Evolutionary conservation across 106 monocot genomes (phyloP), one percentile per base, ranked within the genome.

Genomic region (Dendrobium nobile): DNA sequence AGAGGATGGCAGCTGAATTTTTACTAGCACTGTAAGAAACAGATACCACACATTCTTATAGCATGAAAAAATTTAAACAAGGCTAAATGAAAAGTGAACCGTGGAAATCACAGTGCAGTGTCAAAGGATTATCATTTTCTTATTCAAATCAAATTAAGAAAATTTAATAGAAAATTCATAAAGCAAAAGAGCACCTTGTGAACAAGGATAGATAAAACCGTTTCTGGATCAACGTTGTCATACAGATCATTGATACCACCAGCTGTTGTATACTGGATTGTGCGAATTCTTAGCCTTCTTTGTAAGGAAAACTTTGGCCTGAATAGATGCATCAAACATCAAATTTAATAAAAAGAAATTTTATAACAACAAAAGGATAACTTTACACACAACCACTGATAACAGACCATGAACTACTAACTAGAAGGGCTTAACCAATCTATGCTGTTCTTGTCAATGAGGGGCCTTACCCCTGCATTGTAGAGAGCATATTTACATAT

Each of bases 141-240:
- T 44, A 22, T n/a, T 74, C n/a, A 20, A 15, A n/a, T 42, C 19
- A n/a, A 18, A 24, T 19, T 48, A 76, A 13, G 20, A 24, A 11
- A 76, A 76, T 26, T 76, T 8, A 11, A 76, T 51, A 48, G 44
- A 19, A 44, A 47, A 19, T 5, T 24, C 47, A 22, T 76, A 19
- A 51, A 48, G 74, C 18, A 48, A 47, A 13, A 48, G 11, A 15
- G 74, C 42, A 99, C 98, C 94, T 99, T 99, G 81, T 99, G 98
- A 83, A 99, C 93, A 74, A 99, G 98, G 75, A 99, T 87, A 18
- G 90, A 90, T 42, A 99, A 85, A 78, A 95, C 78, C 41, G 84
- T 84, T 83, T 99, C 98, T 1, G 95, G 78, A 85, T 95, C 94
- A 84, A 99, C 98, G 80, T 80, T 85, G 75, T 95, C 92, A 88